Base-by-base conservation (phyloP, 2,329 filamentous ascomycete species). In the Monilinia aucupariae region DNA sequence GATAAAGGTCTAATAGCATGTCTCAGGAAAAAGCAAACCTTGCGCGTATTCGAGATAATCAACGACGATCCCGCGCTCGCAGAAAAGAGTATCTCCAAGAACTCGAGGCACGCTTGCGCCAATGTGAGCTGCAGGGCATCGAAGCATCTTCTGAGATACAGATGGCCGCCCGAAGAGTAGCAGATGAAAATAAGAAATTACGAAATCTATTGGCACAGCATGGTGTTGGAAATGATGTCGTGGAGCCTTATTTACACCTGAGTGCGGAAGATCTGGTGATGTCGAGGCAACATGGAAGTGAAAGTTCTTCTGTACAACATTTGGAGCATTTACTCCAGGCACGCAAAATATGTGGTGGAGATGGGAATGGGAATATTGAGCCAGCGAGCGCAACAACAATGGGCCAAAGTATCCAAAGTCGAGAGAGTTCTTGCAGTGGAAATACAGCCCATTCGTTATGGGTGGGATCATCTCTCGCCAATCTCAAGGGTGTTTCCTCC, bases 141-240 rank as follows among this genome's bases (percentile, higher is more conserved):
- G 82, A 88, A 70, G 88, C 87, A 4, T 87, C 85, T 0, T 78
- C 81, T n/a, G 87, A 91, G 71, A 85, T 92, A 13, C 89, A 92
- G 72, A 76, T 80, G 58, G 89, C 88, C 0, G 89, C 88, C 2
- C 79, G 86, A 62, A 82, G 78, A 61, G 89, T 91, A 3, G 81
- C 84, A 5, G 84, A 87, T 20, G 88, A 92, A 74, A 92, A 92
- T 73, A 80, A 77, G 64, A 81, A 81, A 60, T 78, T 92, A 62
- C 80, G 87, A 27, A 76, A 76, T 20, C 77, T 91, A 22, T 78
- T 91, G 41, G 77, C 78, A 59, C 75, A 80, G 50, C 77, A 82
- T 67, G 87, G 87, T 3, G 76, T 89, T 27, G 74, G 76, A 49
- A 82, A 87, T 64, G 76, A 79, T 9, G 81, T 82, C 50, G 80